Conservation (phyloP, 1,284 basidiomycete genomes). For the Ceratobasidium sp. region DNA sequence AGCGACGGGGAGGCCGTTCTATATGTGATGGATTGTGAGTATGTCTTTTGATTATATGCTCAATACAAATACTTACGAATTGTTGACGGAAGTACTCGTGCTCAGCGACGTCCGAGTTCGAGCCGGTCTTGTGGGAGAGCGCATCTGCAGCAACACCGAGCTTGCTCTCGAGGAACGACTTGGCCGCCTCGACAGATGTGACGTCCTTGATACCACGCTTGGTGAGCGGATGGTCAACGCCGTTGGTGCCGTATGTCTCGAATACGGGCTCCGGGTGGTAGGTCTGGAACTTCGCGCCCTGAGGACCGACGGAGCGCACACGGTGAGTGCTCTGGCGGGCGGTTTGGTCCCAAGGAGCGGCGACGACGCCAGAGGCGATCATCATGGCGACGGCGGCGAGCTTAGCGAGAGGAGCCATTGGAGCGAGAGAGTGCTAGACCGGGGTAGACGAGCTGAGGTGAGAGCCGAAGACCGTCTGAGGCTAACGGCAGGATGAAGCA, state of each 20-base stretch:
- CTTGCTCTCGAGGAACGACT: slow-evolving; percentile 58
- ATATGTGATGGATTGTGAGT: background rate
- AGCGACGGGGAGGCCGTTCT: slow-evolving; percentile 64
- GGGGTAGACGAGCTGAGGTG: slow-evolving; percentile 16
- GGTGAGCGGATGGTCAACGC: slow-evolving; percentile 42
- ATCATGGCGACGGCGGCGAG: slow-evolving; percentile 43
- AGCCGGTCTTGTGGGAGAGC: slow-evolving; percentile 60
- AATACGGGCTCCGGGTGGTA: slow-evolving; percentile 34
- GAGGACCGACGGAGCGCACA: slow-evolving; percentile 15
- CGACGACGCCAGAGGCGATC: slow-evolving; percentile 44
- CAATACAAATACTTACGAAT: slow-evolving; percentile 55
- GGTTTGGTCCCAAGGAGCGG: background rate
- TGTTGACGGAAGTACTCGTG: slow-evolving; percentile 63
- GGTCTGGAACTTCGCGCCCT: slow-evolving; percentile 33
- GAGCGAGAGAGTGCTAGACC: background rate
- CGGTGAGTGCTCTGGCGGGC: slow-evolving; percentile 42
- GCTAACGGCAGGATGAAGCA: too few species aligned
- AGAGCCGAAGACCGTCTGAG: slow-evolving; percentile 18
- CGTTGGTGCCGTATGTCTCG: slow-evolving; percentile 19
- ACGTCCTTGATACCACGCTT: slow-evolving; percentile 55
- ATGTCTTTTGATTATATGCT: background rate
- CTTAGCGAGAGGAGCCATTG: slow-evolving; percentile 46
- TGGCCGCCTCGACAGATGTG: slow-evolving; percentile 57
- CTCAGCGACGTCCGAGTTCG: slow-evolving; percentile 55
- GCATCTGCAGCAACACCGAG: slow-evolving; percentile 56